These are phyloP conservation scores for Dinochytrium kinnereticum DNA, from an alignment of 371 early-diverging fungal species.

Conservation along the genomic window DNA sequence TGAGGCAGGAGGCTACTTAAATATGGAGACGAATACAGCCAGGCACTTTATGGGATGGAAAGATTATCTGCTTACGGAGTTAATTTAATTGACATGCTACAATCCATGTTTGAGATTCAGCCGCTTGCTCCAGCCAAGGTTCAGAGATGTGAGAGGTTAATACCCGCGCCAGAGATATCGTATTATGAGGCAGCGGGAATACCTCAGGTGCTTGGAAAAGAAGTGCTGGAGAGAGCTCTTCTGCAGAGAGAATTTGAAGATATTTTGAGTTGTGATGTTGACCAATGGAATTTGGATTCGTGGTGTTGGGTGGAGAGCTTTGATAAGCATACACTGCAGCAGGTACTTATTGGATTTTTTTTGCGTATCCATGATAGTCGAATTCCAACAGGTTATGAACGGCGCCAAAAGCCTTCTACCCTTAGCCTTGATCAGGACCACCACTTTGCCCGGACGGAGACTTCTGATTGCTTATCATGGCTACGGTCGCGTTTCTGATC, in stretches of 20 bases:
- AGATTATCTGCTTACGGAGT: background rate
- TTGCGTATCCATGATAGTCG: too few species aligned
- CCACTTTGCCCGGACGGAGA: constrained; percentile 21
- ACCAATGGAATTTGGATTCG: constrained; percentile 25
- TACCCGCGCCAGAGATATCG: background rate
- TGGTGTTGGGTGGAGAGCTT: constrained; percentile 47
- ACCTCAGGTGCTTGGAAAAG: background rate
- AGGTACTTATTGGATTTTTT: constrained; percentile 26
- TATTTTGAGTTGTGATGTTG: constrained; percentile 15
- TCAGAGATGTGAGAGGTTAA: background rate
- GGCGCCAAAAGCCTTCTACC: constrained; percentile 20
- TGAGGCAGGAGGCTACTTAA: background rate
- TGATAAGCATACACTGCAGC: constrained; percentile 32
- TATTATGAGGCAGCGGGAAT: background rate
- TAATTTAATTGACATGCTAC: background rate
- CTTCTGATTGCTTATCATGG: constrained; percentile 8
- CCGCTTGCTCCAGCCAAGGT: background rate
- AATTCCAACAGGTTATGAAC: constrained; percentile 36
- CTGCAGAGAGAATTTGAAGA: constrained; percentile 38
- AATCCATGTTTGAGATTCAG: background rate
- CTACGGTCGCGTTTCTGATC: background rate
- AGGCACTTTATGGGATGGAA: background rate
- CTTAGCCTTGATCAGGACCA: constrained; percentile 16
- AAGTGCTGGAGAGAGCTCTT: constrained; percentile 8
- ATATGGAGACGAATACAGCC: background rate